Conservation (phyloP, 495 filamentous ascomycete species). For the Articulospora tetracladia region DNA sequence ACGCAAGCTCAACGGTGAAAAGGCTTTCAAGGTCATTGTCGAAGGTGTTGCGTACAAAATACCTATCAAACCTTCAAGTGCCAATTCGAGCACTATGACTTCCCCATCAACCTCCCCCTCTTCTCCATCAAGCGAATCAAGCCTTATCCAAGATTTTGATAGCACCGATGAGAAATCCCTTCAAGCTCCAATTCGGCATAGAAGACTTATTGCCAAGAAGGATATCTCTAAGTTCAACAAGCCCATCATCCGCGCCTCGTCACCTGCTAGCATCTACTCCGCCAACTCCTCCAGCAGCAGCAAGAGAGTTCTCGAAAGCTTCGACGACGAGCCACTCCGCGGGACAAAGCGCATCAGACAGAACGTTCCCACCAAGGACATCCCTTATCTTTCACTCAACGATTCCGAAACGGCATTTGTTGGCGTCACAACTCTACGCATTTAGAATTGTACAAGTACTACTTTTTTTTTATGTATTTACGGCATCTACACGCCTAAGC, state of each 20-base stretch:
- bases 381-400: background rate
- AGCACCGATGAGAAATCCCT: background rate
- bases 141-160: background rate
- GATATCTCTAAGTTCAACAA: background rate
- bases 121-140: slow-evolving; percentile 6
- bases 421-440: no score
- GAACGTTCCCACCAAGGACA: background rate
- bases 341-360: background rate
- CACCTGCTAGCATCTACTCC: background rate
- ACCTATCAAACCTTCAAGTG: slow-evolving; percentile 59
- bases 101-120: slow-evolving; percentile 9
- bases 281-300: background rate
- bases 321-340: background rate
- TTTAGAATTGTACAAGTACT: background rate
- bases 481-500: background rate
- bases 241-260: background rate
- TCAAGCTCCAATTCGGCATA: background rate
- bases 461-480: background rate
- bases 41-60: slow-evolving; percentile 49
- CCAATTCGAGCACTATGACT: slow-evolving; percentile 55
- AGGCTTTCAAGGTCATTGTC: slow-evolving; percentile 48
- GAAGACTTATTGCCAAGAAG: background rate
- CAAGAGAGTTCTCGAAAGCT: background rate
- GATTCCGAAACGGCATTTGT: no score
- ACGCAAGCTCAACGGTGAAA: slow-evolving; percentile 50